A percentile compares a stretch with the other conserved stretches of the same genome.
phyloP scores from a whole-genome alignment of 225 moss, liverwort and hornwort species.

The Lunularia cruciata region DNA sequence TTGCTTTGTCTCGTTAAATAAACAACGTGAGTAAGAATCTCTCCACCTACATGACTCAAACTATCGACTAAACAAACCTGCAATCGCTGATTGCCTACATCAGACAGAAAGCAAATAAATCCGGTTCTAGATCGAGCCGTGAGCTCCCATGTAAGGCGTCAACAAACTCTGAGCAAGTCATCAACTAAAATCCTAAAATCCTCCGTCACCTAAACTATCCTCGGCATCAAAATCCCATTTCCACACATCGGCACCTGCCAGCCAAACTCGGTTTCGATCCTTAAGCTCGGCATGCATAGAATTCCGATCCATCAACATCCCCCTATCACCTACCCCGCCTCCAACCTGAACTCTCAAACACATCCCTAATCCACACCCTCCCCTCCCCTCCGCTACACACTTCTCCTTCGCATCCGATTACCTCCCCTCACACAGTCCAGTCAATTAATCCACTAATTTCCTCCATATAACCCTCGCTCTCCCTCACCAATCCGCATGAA shows the following conservation, averaged over 20 bases:
- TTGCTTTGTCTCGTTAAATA: too few species aligned
- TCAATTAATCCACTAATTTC: constrained; percentile 5
- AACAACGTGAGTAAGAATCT: not conserved
- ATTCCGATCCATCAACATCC: constrained; percentile 4
- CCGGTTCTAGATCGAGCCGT: not conserved
- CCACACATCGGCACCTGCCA: not conserved
- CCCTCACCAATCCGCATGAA: constrained; percentile 3
- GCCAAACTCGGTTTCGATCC: not conserved
- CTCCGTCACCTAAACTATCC: not conserved
- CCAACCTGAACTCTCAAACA: not conserved
- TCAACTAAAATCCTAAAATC: not conserved
- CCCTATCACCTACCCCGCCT: not conserved
- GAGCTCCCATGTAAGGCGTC: constrained; percentile 6
- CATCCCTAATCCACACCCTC: constrained; percentile 10
- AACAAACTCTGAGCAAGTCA: too few species aligned
- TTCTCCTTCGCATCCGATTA: not conserved
- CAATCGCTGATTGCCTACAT: not conserved
- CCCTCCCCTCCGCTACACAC: not conserved
- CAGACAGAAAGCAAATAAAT: not conserved
- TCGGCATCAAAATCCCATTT: not conserved
- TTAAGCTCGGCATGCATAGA: not conserved
- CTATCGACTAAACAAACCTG: not conserved
- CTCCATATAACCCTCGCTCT: not conserved
- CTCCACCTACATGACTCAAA: not conserved
- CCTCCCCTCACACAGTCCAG: not conserved